A percentile compares a stretch with the other conserved stretches of the same genome.
These are phyloP conservation scores for Neurospora cerealis DNA, from an alignment of 495 filamentous ascomycete species.

Conservation along the genomic window DNA sequence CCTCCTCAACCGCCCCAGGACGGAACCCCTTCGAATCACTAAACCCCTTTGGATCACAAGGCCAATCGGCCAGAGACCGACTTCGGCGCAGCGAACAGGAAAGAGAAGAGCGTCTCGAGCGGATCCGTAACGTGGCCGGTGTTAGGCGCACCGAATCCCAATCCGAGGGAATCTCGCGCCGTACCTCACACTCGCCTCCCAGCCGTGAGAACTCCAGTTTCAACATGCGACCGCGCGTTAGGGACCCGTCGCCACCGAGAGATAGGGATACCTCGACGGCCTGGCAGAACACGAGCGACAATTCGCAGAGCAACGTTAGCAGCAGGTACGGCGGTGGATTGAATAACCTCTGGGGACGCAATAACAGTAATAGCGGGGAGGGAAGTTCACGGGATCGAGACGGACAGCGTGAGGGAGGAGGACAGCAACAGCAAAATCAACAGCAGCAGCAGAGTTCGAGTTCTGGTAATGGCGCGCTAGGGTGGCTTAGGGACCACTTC, in stretches of 20 bases:
- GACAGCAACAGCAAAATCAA: not conserved
- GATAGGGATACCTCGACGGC: not conserved
- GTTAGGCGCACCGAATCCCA: not conserved
- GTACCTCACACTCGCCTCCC: conserved; percentile 9
- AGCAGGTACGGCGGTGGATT: not conserved
- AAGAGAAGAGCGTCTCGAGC: conserved; percentile 14
- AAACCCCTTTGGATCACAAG: not conserved
- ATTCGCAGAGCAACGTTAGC: not conserved
- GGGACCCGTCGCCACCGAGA: conserved; percentile 5
- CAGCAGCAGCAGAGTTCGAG: not conserved
- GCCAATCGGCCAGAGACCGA: not conserved
- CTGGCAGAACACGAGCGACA: not conserved
- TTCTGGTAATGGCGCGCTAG: conserved; percentile 4
- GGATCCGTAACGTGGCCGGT: conserved; percentile 12
- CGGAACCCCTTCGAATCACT: not conserved
- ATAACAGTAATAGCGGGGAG: not conserved
- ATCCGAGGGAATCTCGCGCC: not conserved
- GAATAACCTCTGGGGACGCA: not conserved
- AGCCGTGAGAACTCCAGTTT: not conserved
- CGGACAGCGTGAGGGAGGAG: not conserved
- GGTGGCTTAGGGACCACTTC: conserved; percentile 18
- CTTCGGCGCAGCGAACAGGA: conserved; percentile 6
- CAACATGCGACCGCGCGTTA: not conserved
- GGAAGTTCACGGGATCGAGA: not conserved
- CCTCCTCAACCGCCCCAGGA: not conserved